Conservation (phyloP, 768 basidiomycete species). For the Mycena rebaudengoi region DNA sequence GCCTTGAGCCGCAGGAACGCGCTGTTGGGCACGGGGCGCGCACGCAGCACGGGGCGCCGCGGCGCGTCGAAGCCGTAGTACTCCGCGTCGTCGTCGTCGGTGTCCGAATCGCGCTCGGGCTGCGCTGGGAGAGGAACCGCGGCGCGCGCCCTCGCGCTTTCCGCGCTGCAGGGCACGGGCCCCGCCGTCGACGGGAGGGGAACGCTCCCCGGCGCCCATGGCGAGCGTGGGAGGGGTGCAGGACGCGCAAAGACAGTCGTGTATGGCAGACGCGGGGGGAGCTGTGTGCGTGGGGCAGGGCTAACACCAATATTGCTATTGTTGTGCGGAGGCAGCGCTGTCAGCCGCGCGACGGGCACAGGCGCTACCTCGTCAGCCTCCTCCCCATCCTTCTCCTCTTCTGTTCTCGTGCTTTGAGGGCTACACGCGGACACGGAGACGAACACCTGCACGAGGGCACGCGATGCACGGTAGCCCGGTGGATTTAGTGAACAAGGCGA, state of each 20-base stretch:
- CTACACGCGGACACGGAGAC: too few species aligned
- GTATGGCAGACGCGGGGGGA: slow-evolving; percentile 18
- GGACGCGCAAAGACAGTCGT: slow-evolving; percentile 15
- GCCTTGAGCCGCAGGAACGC: slow-evolving; percentile 27
- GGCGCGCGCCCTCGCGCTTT: not conserved
- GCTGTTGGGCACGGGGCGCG: slow-evolving; percentile 28
- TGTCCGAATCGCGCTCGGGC: not conserved
- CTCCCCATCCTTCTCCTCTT: too few species aligned
- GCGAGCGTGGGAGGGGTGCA: slow-evolving; percentile 7
- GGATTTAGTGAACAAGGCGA: too few species aligned
- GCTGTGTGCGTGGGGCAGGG: not conserved
- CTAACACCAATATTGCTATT: not conserved
- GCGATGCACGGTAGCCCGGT: not conserved
- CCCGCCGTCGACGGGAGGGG: not conserved
- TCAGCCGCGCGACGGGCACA: slow-evolving; percentile 14
- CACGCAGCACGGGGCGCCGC: slow-evolving; percentile 12
- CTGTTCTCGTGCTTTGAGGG: too few species aligned
- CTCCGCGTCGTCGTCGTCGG: not conserved
- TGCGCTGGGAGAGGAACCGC: not conserved
- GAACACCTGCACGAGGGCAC: slow-evolving; percentile 9
- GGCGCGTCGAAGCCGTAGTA: not conserved
- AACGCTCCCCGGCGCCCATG: slow-evolving; percentile 7
- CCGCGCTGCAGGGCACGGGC: not conserved
- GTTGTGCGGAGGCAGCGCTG: not conserved
- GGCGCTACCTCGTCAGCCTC: too few species aligned